A percentile compares a stretch with the other conserved stretches of the same genome.
Evolutionary conservation across 2,329 filamentous ascomycete genomes (phyloP).

Genomic region (Diaporthe batatas): DNA sequence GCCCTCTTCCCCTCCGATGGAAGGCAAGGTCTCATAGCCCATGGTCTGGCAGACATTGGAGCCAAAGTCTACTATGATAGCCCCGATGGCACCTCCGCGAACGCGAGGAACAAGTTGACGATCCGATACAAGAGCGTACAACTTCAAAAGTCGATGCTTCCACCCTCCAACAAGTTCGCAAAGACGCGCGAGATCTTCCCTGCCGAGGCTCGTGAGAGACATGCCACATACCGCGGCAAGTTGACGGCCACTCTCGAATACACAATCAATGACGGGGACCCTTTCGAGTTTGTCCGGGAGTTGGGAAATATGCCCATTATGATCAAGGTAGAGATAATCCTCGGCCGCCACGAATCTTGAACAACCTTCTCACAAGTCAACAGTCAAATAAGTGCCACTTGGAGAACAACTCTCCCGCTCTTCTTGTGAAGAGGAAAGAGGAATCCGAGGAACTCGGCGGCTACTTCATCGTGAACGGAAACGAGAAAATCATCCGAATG

Average conservation of each 20-base stretch:
- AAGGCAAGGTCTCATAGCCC: slow-evolving; percentile 69
- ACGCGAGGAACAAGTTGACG: slow-evolving; percentile 79
- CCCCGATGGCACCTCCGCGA: slow-evolving; percentile 70
- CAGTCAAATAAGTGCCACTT: slow-evolving; percentile 93
- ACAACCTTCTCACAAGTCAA: slow-evolving; percentile 12
- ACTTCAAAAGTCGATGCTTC: slow-evolving; percentile 84
- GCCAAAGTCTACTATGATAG: slow-evolving; percentile 90
- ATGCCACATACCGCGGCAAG: slow-evolving; percentile 90
- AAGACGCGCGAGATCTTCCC: slow-evolving; percentile 89
- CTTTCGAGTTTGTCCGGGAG: slow-evolving; percentile 85
- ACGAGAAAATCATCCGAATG: slow-evolving; percentile 95
- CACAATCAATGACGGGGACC: slow-evolving; percentile 87
- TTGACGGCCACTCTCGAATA: slow-evolving; percentile 88
- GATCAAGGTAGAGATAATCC: slow-evolving; percentile 77
- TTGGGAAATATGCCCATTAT: slow-evolving; percentile 93
- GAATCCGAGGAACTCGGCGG: slow-evolving; percentile 96
- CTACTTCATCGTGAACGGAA: slow-evolving; percentile 98
- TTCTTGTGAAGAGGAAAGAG: slow-evolving; percentile 89
- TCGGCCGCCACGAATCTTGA: slow-evolving; percentile 42
- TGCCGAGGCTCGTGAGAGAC: slow-evolving; percentile 93
- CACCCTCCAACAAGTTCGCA: slow-evolving; percentile 85
- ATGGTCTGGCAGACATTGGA: slow-evolving; percentile 89
- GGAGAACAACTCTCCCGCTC: slow-evolving; percentile 84
- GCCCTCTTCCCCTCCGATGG: slow-evolving; percentile 83
- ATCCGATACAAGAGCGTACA: slow-evolving; percentile 85